Evolutionary conservation across 1,284 basidiomycete genomes (phyloP).

Genomic region (Phlebopus sp.): DNA sequence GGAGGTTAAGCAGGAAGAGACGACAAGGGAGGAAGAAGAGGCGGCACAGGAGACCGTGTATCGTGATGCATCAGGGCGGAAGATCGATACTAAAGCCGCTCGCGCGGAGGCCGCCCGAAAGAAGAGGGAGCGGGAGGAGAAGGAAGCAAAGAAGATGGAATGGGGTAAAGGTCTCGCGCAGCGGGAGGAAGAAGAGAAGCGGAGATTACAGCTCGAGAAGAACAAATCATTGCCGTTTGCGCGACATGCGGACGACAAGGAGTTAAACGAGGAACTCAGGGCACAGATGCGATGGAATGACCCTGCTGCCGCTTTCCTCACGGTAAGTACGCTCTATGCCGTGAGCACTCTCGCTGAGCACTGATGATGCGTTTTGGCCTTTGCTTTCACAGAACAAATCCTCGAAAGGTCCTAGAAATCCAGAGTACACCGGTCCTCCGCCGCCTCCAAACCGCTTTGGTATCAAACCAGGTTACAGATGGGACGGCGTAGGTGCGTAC

Average conservation of each 20-base stretch:
- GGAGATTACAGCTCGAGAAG: constrained; percentile 62
- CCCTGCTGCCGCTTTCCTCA: constrained; percentile 90
- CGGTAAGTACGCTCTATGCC: constrained; percentile 49
- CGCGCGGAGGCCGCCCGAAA: constrained; percentile 76
- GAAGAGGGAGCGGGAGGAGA: constrained; percentile 79
- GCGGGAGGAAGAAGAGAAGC: constrained; percentile 70
- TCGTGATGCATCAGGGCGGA: constrained; percentile 85
- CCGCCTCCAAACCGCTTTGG: constrained; percentile 94
- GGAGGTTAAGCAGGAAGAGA: constrained; percentile 39
- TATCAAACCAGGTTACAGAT: constrained; percentile 92
- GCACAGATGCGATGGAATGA: constrained; percentile 89
- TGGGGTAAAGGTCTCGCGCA: constrained; percentile 97
- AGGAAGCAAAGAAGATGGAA: constrained; percentile 87
- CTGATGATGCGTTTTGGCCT: constrained; percentile 5
- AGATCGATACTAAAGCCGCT: constrained; percentile 85
- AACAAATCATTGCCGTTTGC: constrained; percentile 69
- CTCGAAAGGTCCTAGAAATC: constrained; percentile 72
- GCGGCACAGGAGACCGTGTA: constrained; percentile 89
- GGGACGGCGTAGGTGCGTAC: constrained; percentile 90
- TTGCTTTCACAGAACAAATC: constrained; percentile 58
- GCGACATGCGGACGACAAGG: constrained; percentile 77
- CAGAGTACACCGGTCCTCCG: constrained; percentile 83
- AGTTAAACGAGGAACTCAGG: constrained; percentile 81
- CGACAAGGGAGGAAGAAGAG: constrained; percentile 50
- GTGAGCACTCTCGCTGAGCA: neutral